Percentiles rank a stretch among this genome's conserved stretches.
These are phyloP conservation scores for Calonectria ilicicola DNA, from an alignment of 2,329 filamentous ascomycete species.

Conservation along the genomic window DNA sequence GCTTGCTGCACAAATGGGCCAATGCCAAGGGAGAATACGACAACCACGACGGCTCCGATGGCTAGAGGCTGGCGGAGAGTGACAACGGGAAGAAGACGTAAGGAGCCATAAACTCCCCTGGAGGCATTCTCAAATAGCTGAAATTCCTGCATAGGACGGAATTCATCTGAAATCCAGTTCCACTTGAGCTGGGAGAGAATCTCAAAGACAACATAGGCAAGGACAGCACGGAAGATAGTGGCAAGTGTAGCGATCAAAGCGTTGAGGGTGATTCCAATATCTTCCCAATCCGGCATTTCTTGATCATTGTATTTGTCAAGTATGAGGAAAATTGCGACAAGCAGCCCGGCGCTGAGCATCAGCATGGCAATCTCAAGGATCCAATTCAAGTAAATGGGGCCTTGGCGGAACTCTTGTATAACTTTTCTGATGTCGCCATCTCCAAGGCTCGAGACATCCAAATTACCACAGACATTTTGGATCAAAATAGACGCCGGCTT, in stretches of 20 bases:
- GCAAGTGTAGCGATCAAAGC: constrained; percentile 13
- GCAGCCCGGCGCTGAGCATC: neutral
- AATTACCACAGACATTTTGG: neutral
- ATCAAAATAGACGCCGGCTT: neutral
- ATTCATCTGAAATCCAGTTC: constrained; percentile 5
- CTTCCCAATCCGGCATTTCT: constrained; percentile 5
- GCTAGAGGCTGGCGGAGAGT: neutral
- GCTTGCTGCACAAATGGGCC: neutral
- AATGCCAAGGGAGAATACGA: neutral
- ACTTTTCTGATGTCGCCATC: neutral
- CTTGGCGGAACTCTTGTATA: neutral
- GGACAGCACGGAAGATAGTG: constrained; percentile 6
- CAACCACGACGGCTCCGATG: constrained; percentile 8
- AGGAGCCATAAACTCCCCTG: constrained; percentile 2
- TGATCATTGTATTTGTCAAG: neutral
- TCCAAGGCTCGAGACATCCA: neutral
- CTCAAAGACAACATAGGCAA: constrained; percentile 12
- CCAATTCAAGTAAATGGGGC: neutral
- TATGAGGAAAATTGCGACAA: constrained; percentile 10
- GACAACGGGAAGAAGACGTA: constrained; percentile 4
- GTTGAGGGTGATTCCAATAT: constrained; percentile 11
- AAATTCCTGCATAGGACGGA: constrained; percentile 13
- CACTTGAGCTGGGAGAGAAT: constrained; percentile 22
- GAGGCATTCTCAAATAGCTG: constrained; percentile 15
- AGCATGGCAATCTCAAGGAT: neutral